A percentile compares a stretch with the other conserved stretches of the same genome.
Conservation (phyloP, 2,329 filamentous ascomycete genomes). For the Alternaria sp. region DNA sequence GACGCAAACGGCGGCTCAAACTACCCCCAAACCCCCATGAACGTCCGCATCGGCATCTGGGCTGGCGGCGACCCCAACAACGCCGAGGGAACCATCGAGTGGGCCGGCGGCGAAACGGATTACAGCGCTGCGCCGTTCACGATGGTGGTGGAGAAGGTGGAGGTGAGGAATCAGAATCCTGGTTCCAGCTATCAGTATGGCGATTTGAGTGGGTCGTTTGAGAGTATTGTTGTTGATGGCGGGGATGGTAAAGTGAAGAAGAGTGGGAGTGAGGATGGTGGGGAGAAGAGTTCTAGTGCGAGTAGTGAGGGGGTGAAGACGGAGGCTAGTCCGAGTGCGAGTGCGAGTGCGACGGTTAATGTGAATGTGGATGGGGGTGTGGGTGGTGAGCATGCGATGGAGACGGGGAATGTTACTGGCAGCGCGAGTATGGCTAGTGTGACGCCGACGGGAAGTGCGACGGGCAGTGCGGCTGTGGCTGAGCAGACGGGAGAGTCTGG, state of each 20-base stretch:
- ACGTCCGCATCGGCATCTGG: conserved; percentile 53
- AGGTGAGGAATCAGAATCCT: conserved; percentile 58
- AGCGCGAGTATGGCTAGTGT: not conserved
- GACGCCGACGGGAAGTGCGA: not conserved
- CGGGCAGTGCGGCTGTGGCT: not conserved
- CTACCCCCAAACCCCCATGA: conserved; percentile 79
- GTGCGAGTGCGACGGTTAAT: not conserved
- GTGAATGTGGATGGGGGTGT: not conserved
- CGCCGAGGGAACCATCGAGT: conserved; percentile 64
- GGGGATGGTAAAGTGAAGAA: not conserved
- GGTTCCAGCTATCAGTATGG: conserved; percentile 55
- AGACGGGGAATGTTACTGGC: not conserved
- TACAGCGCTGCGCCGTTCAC: conserved; percentile 54
- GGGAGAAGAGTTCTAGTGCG: not conserved
- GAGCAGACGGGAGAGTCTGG: not conserved
- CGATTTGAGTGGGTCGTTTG: conserved; percentile 53
- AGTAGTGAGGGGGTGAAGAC: not conserved
- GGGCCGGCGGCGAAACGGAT: conserved; percentile 66
- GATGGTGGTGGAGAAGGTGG: conserved; percentile 57
- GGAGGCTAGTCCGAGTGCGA: not conserved
- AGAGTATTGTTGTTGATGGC: conserved; percentile 48
- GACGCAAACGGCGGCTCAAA: conserved; percentile 61
- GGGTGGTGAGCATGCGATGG: not conserved
- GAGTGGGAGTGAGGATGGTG: not conserved
- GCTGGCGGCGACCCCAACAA: conserved; percentile 54